These are phyloP conservation scores for Rubroshorea leprosula DNA, from an alignment of 345 rosid species.

Conservation along the genomic window DNA sequence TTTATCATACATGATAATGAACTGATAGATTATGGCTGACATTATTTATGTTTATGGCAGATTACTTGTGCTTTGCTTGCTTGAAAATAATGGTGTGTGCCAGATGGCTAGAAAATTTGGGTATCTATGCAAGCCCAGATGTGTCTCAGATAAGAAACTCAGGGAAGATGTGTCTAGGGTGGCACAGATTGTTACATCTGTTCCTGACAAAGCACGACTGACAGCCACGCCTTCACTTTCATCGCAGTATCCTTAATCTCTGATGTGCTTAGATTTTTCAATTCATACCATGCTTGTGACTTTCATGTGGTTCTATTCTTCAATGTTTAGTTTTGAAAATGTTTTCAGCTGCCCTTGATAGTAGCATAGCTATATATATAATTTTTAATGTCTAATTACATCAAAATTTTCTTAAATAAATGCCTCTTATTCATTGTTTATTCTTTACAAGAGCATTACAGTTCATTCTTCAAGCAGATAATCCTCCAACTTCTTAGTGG, in stretches of 20 bases:
- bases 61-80: constrained; percentile 67
- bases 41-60: constrained; percentile 36
- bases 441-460: constrained; percentile 44
- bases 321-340: background rate
- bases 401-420: constrained; percentile 10
- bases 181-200: constrained; percentile 69
- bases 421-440: constrained; percentile 19
- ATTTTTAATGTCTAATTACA: background rate
- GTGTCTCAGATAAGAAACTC: constrained; percentile 23
- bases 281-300: background rate
- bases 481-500: constrained; percentile 55
- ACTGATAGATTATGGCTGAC: constrained; percentile 4
- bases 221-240: constrained; percentile 56
- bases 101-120: constrained; percentile 54
- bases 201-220: constrained; percentile 84
- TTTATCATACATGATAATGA: constrained; percentile 1
- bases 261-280: constrained; percentile 3
- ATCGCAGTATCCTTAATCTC: constrained; percentile 80
- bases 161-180: constrained; percentile 46
- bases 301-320: background rate
- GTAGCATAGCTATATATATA: background rate
- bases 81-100: constrained; percentile 69
- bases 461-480: constrained; percentile 77
- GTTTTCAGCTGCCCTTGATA: background rate
- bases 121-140: constrained; percentile 21